Conservation (phyloP, 345 rosid species). For the Eucalyptus rudis region DNA sequence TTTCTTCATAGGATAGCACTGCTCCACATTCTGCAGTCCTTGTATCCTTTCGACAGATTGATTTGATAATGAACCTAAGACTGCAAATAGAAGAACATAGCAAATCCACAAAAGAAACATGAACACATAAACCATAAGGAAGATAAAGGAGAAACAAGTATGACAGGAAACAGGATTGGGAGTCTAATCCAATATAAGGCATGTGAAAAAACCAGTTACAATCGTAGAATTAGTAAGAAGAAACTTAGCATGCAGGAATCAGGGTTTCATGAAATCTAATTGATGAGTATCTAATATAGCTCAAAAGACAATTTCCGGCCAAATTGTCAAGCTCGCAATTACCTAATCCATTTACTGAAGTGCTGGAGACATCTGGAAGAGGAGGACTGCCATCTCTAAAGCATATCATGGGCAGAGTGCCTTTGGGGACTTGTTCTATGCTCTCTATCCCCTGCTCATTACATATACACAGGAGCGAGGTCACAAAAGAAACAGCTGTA, state of each 20-base stretch:
- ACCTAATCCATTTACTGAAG: slow-evolving; percentile 50
- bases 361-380: slow-evolving; percentile 55
- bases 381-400: slow-evolving; percentile 96
- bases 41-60: slow-evolving; percentile 36
- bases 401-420: slow-evolving; percentile 64
- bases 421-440: slow-evolving; percentile 29
- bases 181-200: background rate
- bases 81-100: background rate
- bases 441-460: slow-evolving; percentile 32
- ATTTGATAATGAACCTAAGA: slow-evolving; percentile 29
- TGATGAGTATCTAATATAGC: background rate
- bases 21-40: slow-evolving; percentile 47
- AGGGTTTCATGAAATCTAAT: background rate
- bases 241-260: background rate
- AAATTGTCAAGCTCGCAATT: background rate
- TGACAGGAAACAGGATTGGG: background rate
- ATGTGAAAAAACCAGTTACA: background rate
- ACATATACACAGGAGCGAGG: background rate
- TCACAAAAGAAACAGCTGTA: background rate
- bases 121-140: background rate
- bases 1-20: slow-evolving; percentile 81
- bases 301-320: background rate
- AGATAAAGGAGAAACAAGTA: background rate
- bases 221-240: background rate
- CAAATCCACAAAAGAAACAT: background rate